Evolutionary conservation across 1,284 basidiomycete genomes (phyloP).

Genomic region (Athelia sp.): DNA sequence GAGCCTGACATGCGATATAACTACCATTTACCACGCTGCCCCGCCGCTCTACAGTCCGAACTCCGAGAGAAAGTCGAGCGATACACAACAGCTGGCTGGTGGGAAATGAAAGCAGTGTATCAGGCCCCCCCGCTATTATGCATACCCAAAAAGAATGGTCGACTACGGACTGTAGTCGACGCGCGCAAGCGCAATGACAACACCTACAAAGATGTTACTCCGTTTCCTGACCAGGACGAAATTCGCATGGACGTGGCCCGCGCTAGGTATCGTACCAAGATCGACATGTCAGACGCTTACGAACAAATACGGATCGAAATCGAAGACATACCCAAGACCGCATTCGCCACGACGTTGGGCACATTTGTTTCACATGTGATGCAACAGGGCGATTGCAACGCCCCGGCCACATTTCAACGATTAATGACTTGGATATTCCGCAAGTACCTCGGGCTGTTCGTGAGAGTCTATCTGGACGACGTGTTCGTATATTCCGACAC

Average conservation of each 20-base stretch:
- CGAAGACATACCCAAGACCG: constrained; percentile 11
- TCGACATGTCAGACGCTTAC: constrained; percentile 13
- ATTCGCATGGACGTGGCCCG: constrained; percentile 14
- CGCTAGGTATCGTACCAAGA: constrained; percentile 11
- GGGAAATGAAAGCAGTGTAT: constrained; percentile 11
- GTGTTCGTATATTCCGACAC: constrained; percentile 16
- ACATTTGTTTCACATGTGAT: constrained; percentile 23
- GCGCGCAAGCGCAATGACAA: constrained; percentile 18
- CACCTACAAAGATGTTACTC: constrained; percentile 20
- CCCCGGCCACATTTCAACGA: constrained; percentile 16
- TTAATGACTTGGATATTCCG: constrained; percentile 20
- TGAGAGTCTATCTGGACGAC: constrained; percentile 16
- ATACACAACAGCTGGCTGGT: constrained; percentile 20
- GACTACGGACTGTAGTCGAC: constrained; percentile 18
- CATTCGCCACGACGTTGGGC: constrained; percentile 17
- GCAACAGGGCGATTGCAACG: constrained; percentile 30
- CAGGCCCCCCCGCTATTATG: constrained; percentile 22
- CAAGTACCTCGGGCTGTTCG: constrained; percentile 12
- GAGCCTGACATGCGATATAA: constrained; percentile 15
- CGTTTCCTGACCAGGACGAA: constrained; percentile 19
- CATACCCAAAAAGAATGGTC: constrained; percentile 19
- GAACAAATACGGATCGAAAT: constrained; percentile 16
- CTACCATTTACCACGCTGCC: constrained; percentile 19
- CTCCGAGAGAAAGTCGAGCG: constrained; percentile 17
- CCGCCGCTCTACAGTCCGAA: constrained; percentile 13